These are phyloP conservation scores for Durio zibethinus DNA, from an alignment of 345 rosid species.

Conservation along the genomic window DNA sequence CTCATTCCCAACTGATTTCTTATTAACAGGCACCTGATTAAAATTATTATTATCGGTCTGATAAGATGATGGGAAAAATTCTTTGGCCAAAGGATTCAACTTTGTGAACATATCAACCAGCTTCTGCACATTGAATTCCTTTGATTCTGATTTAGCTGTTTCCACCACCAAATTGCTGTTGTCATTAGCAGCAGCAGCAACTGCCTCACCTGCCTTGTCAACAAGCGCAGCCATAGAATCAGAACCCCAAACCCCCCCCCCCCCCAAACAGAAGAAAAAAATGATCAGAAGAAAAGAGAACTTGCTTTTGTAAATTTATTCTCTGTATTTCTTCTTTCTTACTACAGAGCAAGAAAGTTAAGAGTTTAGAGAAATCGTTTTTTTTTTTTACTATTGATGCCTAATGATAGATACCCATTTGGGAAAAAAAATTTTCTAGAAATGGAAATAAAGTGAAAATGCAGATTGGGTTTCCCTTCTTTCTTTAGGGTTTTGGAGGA, in stretches of 20 bases:
- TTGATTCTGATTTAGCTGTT: slow-evolving; percentile 37
- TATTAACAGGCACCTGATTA: slow-evolving; percentile 17
- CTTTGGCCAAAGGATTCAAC: slow-evolving; percentile 82
- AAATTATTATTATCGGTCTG: slow-evolving; percentile 29
- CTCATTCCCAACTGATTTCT: slow-evolving; percentile 25
- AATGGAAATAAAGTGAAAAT: neutral
- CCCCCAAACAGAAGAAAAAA: slow-evolving; percentile 2
- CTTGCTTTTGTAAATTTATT: neutral
- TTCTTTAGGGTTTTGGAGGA: slow-evolving; percentile 5
- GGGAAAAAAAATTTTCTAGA: neutral
- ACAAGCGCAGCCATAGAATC: slow-evolving; percentile 65
- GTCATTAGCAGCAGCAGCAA: slow-evolving; percentile 21
- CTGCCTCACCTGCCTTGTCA: slow-evolving; percentile 50
- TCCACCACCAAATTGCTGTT: slow-evolving; percentile 5
- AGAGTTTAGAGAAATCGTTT: neutral
- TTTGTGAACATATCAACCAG: slow-evolving; percentile 82
- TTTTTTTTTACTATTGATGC: neutral
- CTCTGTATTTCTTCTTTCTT: neutral
- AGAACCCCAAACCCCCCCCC: slow-evolving; percentile 17
- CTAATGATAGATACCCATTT: slow-evolving; percentile 16
- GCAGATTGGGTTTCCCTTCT: neutral
- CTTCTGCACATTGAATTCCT: slow-evolving; percentile 58
- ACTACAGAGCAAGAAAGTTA: slow-evolving; percentile 1
- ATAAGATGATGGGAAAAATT: slow-evolving; percentile 66
- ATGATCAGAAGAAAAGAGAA: neutral